These are phyloP conservation scores for Lepidium didymum DNA, from an alignment of 345 rosid species.

Conservation along the genomic window DNA sequence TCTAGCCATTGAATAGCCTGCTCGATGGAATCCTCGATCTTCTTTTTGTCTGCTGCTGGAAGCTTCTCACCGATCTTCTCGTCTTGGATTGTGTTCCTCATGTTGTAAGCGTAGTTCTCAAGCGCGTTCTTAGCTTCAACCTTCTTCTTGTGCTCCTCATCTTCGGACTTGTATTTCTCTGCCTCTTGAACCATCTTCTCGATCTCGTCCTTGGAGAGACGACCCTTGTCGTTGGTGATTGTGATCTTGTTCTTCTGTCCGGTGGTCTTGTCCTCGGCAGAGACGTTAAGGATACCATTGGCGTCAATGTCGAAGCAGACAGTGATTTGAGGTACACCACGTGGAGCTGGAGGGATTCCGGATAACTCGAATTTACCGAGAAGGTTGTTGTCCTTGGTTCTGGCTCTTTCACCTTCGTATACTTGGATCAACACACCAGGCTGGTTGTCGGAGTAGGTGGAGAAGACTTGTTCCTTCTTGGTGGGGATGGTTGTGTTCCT, in stretches of 20 bases:
- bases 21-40: conserved; percentile 56
- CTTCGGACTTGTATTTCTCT: conserved; percentile 72
- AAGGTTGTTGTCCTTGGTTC: conserved; percentile 75
- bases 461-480: conserved; percentile 70
- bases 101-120: conserved; percentile 67
- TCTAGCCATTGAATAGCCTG: conserved; percentile 66
- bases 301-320: conserved; percentile 81
- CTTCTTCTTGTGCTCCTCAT: conserved; percentile 76
- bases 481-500: conserved; percentile 74
- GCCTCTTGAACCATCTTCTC: conserved; percentile 83
- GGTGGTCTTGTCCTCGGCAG: conserved; percentile 76
- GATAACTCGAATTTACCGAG: conserved; percentile 76
- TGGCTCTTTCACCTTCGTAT: conserved; percentile 71
- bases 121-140: conserved; percentile 67
- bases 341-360: conserved; percentile 72
- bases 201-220: conserved; percentile 60
- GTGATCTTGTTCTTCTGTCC: conserved; percentile 81
- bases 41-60: conserved; percentile 50
- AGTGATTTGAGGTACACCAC: conserved; percentile 75
- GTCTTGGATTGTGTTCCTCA: conserved; percentile 67
- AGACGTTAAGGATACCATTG: conserved; percentile 70
- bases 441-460: conserved; percentile 73
- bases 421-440: conserved; percentile 80
- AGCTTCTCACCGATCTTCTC: conserved; percentile 70
- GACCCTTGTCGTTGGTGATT: conserved; percentile 73